Base-by-base conservation (phyloP, 768 basidiomycete species). In the Boletus sp. region DNA sequence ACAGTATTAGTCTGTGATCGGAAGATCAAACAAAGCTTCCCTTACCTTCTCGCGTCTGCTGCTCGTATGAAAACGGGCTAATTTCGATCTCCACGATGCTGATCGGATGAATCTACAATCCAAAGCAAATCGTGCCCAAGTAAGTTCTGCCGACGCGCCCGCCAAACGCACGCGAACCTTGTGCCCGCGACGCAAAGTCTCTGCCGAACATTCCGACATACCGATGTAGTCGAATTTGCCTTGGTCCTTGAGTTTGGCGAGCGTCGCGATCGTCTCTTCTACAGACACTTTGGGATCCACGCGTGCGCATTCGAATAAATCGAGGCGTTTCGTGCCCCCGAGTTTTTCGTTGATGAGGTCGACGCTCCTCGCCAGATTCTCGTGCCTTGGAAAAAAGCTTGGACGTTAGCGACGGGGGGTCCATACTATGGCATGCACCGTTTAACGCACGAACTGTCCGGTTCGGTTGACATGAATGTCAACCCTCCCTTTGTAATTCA, bases 11-110 rank as follows among this genome's bases (percentile, higher is more conserved):
- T 24, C 5, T 18, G 11, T 8, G 28, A 8, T 37, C 9, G 2
- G 12, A 49, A 54, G n/a, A 30, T 30, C 7, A 14, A 39, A 40
- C 6, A 30, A 14, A 9, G 4, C 35, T n/a, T 7, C 5, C 4
- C 50, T 46, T 41, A 74, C 75, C 76, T 29, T 76, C 75, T 64
- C 75, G 76, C 28, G 80, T 78, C 56, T 81, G 74, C 28, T 75
- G 74, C 60, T 82, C 81, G 55, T 82, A 84, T 2, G 79, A 74
- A 76, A 81, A 86, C 12, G 81, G 78, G 58, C 83, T 85, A 40
- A 86, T 71, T 64, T 90, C 87, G 47, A 89, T 85, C 66, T 90
- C 86, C 12, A 85, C 82, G 18, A 80, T 76, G 20, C 81, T 75
- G 57, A 87, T 77, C 2, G 81, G 82, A 48, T 79, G 74, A 12